Evolutionary conservation across 2,329 filamentous ascomycete genomes (phyloP), one percentile per base, ranked within the genome.

Genomic region (Pleurostoma richardsiae): DNA sequence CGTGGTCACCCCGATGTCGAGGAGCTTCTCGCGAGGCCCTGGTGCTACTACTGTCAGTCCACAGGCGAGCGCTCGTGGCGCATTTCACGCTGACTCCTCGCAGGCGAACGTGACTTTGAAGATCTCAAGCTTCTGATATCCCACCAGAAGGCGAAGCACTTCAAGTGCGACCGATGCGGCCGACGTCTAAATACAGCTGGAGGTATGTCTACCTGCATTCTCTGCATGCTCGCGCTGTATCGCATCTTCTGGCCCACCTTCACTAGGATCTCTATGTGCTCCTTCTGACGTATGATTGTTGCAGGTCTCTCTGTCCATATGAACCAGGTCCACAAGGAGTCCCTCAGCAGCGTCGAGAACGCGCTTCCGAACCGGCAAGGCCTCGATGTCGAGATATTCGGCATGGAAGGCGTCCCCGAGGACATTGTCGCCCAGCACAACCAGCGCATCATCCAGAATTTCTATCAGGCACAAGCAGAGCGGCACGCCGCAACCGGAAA

Each of bases 101-200:
- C 46, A 85, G 81, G 81, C 69, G 94, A 99, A 70, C 88, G 92
- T 72, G 92, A 97, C 70, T 99, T 97, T 65, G 91, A 97, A 67
- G 94, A 99, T 66, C 69, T 96, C 41, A 96, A 96, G 74, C 90
- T 97, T 57, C 83, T 99, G 54, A 95, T 96, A 57, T 91, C 88
- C 48, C 94, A 99, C 67, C 94, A 97, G 63, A 97, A 96, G 66
- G 91, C 92, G n/a, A 97, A 97, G 70, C 94, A 99, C 68, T 97
- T 96, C 77, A 96, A 96, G 69, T 99, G 94, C 71, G 89, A 96
- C 58, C 76, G 86, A 71, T 99, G 94, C 66, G 85, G 85, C 45
- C 83, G 94, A 54, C 80, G 91, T 56, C 71, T 99, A 47, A 96
- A 96, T 64, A 99, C 94, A 2, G 91, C 91, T 39, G 94, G 94